phyloP scores from a whole-genome alignment of 2,329 filamentous ascomycete species.

The Fusarium lateritium region DNA sequence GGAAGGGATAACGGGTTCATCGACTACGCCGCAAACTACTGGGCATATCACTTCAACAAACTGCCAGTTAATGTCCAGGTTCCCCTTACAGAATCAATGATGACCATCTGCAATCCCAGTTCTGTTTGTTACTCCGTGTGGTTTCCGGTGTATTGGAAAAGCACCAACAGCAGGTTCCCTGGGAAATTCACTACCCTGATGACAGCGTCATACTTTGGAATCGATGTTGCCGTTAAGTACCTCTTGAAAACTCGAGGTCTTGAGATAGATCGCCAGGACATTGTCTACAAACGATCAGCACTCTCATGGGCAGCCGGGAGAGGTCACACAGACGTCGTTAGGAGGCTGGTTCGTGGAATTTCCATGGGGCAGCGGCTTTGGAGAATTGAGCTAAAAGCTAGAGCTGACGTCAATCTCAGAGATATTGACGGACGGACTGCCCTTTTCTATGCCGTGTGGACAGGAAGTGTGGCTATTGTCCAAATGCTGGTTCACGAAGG shows the following conservation, averaged over 20 bases:
- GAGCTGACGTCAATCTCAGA: background rate
- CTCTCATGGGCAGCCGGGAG: constrained; percentile 17
- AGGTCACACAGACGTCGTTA: constrained; percentile 8
- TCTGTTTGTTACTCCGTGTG: no score
- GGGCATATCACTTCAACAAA: constrained; percentile 4
- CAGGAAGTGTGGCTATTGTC: background rate
- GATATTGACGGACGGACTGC: background rate
- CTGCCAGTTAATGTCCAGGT: background rate
- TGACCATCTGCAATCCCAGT: background rate
- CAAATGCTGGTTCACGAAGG: constrained; percentile 7
- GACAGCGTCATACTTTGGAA: no score
- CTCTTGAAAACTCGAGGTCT: background rate
- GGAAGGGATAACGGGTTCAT: background rate
- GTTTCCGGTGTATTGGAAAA: no score
- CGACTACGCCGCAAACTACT: constrained; percentile 15
- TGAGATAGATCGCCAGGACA: background rate
- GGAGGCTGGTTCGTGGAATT: constrained; percentile 2
- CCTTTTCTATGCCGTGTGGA: constrained; percentile 13
- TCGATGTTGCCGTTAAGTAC: background rate
- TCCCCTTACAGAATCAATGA: background rate
- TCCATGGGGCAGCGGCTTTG: background rate
- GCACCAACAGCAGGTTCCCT: no score
- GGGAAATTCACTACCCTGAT: no score
- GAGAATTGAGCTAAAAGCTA: background rate
- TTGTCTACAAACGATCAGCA: constrained; percentile 3